Conservation (phyloP, 345 rosid species). For the Firmiana major region DNA sequence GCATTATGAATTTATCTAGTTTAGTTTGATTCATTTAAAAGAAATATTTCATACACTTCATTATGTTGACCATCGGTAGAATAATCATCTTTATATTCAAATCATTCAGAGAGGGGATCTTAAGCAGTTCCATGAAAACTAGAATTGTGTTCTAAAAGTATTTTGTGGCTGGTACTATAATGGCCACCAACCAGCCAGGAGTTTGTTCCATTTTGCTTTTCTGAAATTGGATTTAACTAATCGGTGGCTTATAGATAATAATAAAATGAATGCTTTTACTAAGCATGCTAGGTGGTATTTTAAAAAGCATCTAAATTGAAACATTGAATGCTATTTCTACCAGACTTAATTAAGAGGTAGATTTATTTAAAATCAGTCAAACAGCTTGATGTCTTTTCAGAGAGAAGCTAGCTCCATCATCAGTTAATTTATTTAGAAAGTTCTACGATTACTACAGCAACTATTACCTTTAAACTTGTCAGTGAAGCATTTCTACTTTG, state of each 20-base stretch:
- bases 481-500: neutral
- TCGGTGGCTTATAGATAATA: too few species aligned
- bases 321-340: neutral
- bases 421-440: neutral
- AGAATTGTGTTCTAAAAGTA: neutral
- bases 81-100: neutral
- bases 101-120: neutral
- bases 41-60: neutral
- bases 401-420: neutral
- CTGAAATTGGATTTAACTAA: too few species aligned
- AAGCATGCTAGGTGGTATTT: neutral
- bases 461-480: neutral
- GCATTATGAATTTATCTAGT: neutral
- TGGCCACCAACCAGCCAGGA: neutral
- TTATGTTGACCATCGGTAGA: neutral
- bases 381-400: neutral
- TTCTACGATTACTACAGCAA: neutral
- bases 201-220: too few species aligned
- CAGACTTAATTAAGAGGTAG: neutral
- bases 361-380: constrained; percentile 13
- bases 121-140: neutral
- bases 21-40: neutral
- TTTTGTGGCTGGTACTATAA: neutral
- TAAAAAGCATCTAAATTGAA: neutral
- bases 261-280: neutral